Evolutionary conservation across 352 stramenopile species (phyloP).

Genomic region (Aphanomyces astaci): DNA sequence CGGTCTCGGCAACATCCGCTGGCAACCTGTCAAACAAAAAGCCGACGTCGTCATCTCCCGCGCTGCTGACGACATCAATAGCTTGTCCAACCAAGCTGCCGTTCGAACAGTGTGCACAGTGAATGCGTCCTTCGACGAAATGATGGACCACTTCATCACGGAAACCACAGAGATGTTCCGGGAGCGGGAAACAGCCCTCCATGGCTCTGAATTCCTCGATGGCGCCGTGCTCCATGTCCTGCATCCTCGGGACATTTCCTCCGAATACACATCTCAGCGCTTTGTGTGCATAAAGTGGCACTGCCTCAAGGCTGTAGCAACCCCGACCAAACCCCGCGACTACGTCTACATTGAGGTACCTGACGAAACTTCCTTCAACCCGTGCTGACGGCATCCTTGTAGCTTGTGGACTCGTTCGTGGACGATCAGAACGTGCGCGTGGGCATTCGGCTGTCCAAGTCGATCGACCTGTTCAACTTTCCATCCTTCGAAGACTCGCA

Average conservation of each 20-base stretch:
- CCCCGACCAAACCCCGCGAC: constrained; percentile 65
- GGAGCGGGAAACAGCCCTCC: constrained; percentile 50
- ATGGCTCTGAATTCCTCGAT: constrained; percentile 69
- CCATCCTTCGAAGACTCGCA: constrained; percentile 39
- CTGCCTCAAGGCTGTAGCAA: constrained; percentile 58
- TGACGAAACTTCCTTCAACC: not conserved
- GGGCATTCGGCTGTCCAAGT: constrained; percentile 68
- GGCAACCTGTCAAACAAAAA: constrained; percentile 52
- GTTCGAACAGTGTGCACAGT: constrained; percentile 68
- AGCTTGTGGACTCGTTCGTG: constrained; percentile 66
- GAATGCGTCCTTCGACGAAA: constrained; percentile 60
- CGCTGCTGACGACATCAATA: constrained; percentile 46
- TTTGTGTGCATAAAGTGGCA: constrained; percentile 81
- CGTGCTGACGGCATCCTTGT: not conserved
- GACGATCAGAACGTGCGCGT: constrained; percentile 50
- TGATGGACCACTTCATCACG: constrained; percentile 70
- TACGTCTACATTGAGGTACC: constrained; percentile 68
- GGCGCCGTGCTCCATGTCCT: constrained; percentile 68
- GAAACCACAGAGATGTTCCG: constrained; percentile 60
- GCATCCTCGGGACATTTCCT: constrained; percentile 41
- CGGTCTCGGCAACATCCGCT: constrained; percentile 63
- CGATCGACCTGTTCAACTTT: constrained; percentile 54
- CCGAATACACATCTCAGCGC: constrained; percentile 24
- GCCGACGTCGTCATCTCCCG: constrained; percentile 66
- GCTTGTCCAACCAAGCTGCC: constrained; percentile 53